Percentiles rank a stretch among this genome's conserved stretches.
Evolutionary conservation across 2,329 filamentous ascomycete genomes (phyloP).

Genomic region (Colletotrichum gigasporum): DNA sequence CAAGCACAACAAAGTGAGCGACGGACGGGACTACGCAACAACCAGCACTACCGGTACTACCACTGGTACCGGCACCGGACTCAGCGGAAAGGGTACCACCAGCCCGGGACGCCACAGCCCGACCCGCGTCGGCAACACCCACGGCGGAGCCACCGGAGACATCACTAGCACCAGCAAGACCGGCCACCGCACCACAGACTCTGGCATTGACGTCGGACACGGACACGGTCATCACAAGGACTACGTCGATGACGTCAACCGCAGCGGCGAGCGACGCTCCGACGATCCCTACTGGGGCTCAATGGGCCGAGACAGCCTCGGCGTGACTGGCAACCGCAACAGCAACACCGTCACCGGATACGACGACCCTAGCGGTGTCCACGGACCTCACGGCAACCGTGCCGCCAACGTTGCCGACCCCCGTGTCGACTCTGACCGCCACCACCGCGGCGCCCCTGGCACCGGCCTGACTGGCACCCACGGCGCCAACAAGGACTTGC

Average conservation of each 20-base stretch:
- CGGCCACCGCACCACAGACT: conserved; percentile 18
- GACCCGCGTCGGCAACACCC: background rate
- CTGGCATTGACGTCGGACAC: conserved; percentile 21
- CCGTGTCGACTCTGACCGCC: conserved; percentile 56
- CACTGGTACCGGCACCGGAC: conserved; percentile 51
- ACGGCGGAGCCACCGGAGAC: background rate
- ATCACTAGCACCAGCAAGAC: background rate
- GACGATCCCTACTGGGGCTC: conserved; percentile 27
- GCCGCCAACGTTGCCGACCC: conserved; percentile 58
- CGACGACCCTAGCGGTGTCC: conserved; percentile 33
- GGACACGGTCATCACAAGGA: background rate
- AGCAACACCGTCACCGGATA: conserved; percentile 11
- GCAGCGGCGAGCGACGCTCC: background rate
- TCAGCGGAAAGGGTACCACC: conserved; percentile 40
- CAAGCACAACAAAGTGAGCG: conserved; percentile 11
- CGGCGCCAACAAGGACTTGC: conserved; percentile 23
- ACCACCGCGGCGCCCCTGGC: conserved; percentile 32
- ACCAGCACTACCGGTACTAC: conserved; percentile 26
- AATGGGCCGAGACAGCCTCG: conserved; percentile 30
- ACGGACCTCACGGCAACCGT: conserved; percentile 47
- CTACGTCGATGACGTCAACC: background rate
- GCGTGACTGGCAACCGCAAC: conserved; percentile 34
- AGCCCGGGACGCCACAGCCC: conserved; percentile 49
- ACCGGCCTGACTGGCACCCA: conserved; percentile 5
- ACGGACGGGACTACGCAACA: background rate